Percentiles rank a stretch among this genome's conserved stretches.
Conservation (phyloP, 495 filamentous ascomycete genomes). For the Chaetomidium leptoderma region DNA sequence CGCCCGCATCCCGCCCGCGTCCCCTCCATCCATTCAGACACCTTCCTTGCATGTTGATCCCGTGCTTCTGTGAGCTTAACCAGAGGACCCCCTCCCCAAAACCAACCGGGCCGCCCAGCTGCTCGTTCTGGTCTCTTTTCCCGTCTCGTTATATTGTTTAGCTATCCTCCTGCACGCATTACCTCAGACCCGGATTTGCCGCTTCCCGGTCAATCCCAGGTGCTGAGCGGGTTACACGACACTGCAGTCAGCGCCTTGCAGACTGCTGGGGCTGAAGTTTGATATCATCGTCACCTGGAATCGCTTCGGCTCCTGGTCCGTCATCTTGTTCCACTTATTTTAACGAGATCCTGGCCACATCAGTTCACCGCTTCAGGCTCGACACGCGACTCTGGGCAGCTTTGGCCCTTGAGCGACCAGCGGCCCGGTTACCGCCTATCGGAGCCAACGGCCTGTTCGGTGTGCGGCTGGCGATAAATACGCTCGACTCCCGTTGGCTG, state of each 20-base stretch:
- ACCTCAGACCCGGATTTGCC: background rate
- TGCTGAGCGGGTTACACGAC: background rate
- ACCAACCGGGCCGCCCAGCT: background rate
- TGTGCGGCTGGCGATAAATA: background rate
- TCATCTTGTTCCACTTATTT: background rate
- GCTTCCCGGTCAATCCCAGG: background rate
- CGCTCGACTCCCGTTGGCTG: background rate
- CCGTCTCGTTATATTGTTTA: background rate
- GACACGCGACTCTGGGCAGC: background rate
- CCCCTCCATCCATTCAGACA: slow-evolving; percentile 4
- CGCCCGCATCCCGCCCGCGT: background rate
- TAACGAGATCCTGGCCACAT: slow-evolving; percentile 8
- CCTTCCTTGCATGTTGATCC: background rate
- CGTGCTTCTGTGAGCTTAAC: slow-evolving; percentile 8
- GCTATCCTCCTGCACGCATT: background rate
- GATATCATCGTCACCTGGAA: background rate
- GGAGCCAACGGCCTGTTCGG: background rate
- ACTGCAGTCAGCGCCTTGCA: background rate
- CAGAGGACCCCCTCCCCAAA: background rate
- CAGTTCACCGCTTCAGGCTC: background rate
- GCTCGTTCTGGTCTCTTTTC: background rate
- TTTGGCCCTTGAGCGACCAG: background rate
- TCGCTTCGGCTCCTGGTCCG: background rate
- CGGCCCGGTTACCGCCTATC: background rate
- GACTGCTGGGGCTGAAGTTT: background rate